Evolutionary conservation across 805 yeast species (phyloP), one percentile per base, ranked within the genome.

Genomic region (Yamadazyma laniorum): DNA sequence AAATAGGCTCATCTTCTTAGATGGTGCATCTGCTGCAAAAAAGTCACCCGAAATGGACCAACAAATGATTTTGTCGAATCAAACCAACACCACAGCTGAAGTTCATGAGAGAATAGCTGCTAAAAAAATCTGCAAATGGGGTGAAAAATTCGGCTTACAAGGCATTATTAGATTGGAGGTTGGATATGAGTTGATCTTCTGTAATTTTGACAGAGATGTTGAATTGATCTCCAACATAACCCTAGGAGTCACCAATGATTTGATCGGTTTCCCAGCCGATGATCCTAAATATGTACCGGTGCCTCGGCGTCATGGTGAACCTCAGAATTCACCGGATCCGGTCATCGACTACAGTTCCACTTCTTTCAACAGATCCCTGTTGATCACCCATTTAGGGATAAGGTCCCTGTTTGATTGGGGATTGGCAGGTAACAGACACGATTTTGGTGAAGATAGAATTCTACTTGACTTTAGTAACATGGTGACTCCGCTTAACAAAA

Each of bases 11-110:
- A 60, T 80, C 4, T 67, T 70, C 35, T 52, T 80, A n/a, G 85
- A 80, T 44, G 86, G 86, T 5, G 83, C 85, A 0, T 77, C 83
- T 19, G 86, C 84, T n/a, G 77, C 84, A 0, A 80, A 79, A 52
- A 27, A 38, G 1, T 66, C 77, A 1, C 85, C 85, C 4, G 80
- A 75, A 49, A 78, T 78, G 84, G 86, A 80, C 50, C 79, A 15
- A 52, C 67, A 47, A 33, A 44, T 29, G 52, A 53, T 57, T 9
- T 48, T 55, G 32, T 45, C 54, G 22, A 40, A 47, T 26, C 55
- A 27, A 35, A 48, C 53, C 5, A 33, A 32, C 25, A 38, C 53
- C 4, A 58, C 59, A 25, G 56, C 50, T 3, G 23, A 34, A 2
- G 56, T 51, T 6, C 14, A 50, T 32, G 86, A 80, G 51, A 34